Percentiles rank a stretch among this genome's conserved stretches.
These are phyloP conservation scores for Boeremia exigua DNA, from an alignment of 2,329 filamentous ascomycete species.

Conservation along the genomic window DNA sequence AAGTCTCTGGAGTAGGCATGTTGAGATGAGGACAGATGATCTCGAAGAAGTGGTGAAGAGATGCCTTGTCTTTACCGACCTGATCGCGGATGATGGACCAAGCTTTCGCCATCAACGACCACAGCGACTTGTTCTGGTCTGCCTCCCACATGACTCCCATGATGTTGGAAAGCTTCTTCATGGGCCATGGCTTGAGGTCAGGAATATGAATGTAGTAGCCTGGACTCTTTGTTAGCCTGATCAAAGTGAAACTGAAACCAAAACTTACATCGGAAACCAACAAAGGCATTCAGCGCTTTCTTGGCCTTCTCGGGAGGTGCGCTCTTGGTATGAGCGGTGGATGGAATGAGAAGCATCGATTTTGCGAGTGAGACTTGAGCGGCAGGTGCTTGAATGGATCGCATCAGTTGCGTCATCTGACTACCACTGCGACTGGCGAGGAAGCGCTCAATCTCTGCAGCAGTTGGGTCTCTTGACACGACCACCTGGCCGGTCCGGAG, in stretches of 20 bases:
- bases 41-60: slow-evolving; percentile 56
- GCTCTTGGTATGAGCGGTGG: background rate
- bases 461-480: slow-evolving; percentile 16
- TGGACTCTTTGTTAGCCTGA: slow-evolving; percentile 42
- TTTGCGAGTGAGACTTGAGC: slow-evolving; percentile 24
- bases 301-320: slow-evolving; percentile 21
- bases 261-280: slow-evolving; percentile 47
- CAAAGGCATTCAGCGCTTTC: slow-evolving; percentile 47
- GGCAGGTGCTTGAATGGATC: slow-evolving; percentile 18
- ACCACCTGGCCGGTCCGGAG: background rate
- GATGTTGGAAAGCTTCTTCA: slow-evolving; percentile 61
- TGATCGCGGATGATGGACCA: slow-evolving; percentile 62
- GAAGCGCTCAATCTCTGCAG: slow-evolving; percentile 22
- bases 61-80: slow-evolving; percentile 54
- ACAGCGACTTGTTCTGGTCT: slow-evolving; percentile 59
- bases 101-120: slow-evolving; percentile 61
- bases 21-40: slow-evolving; percentile 56
- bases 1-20: slow-evolving; percentile 54
- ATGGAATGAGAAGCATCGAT: slow-evolving; percentile 13
- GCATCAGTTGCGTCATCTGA: slow-evolving; percentile 27
- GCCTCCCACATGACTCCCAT: slow-evolving; percentile 58
- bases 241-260: slow-evolving; percentile 24
- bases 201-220: slow-evolving; percentile 55
- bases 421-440: slow-evolving; percentile 20
- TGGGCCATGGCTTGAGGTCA: slow-evolving; percentile 54